These are phyloP conservation scores for Cydonia oblonga DNA, from an alignment of 331 rosid genomes.

Conservation along the genomic window DNA sequence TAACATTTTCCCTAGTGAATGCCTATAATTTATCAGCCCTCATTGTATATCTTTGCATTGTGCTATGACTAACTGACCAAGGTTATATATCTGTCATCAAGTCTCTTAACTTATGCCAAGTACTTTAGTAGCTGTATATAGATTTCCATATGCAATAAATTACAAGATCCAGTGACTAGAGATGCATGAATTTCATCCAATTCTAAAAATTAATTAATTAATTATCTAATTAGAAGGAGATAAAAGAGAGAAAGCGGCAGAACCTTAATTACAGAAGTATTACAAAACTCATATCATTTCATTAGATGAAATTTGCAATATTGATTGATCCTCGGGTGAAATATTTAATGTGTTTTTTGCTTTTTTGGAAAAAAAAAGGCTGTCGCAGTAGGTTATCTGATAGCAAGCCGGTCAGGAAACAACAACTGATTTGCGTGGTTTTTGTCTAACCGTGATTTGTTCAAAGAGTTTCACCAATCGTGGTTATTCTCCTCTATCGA, in stretches of 20 bases:
- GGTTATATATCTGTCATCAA: too few relatives aligned
- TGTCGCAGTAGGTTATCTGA: background rate
- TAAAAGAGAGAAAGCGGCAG: too few relatives aligned
- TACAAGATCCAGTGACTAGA: background rate
- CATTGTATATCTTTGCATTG: too few relatives aligned
- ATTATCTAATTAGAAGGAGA: too few relatives aligned
- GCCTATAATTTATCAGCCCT: too few relatives aligned
- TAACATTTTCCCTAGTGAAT: background rate
- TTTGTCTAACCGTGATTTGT: background rate
- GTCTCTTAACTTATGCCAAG: too few relatives aligned
- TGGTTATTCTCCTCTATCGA: background rate
- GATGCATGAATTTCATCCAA: background rate
- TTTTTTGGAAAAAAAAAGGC: background rate
- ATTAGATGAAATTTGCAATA: background rate
- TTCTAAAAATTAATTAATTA: too few relatives aligned
- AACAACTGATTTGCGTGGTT: background rate
- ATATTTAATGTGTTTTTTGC: background rate
- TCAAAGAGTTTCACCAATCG: background rate
- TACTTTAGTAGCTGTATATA: background rate
- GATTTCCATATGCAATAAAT: background rate
- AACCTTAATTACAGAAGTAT: too few relatives aligned
- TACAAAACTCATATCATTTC: background rate
- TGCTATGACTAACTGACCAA: too few relatives aligned
- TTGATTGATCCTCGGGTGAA: background rate
- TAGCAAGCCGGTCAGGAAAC: slow-evolving; percentile 1